Evolutionary conservation across 148 eudicot species (phyloP), one percentile per base, ranked within the genome.

Genomic region (Diospyros lotus): DNA sequence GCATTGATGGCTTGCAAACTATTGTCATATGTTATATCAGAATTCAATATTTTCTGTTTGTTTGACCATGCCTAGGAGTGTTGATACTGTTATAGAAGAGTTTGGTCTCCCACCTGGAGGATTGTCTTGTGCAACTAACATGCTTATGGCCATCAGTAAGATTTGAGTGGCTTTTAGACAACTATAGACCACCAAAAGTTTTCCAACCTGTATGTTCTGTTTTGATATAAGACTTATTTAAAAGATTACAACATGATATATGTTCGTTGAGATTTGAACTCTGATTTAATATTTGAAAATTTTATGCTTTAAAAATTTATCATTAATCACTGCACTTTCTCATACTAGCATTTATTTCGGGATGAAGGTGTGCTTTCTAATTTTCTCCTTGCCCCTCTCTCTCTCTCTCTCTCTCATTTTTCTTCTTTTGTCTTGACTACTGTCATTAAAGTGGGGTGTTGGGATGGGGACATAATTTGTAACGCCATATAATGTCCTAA

Each of bases 231-330:
- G 59, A n/a, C 59, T 13, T 56, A n/a, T 56, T 56, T 13, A 56
- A 48, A 14, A 2, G 15, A 15, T 56, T 6, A 56, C 17, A 6
- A 18, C 60, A 15, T 15, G 9, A 56, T 15, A 15, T 56, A 56
- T 56, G 17, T 56, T 38, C 64, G 9, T 71, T 42, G 64, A 58
- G 46, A 13, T 64, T 43, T 64, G 9, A 71, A 55, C 9, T 41
- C n/a, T 42, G 64, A 5, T n/a, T 71, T 71, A 17, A 40, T 52
- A 9, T 40, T 42, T 71, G 74, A 56, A 56, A 15, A 71, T n/a
- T 71, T 44, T 55, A 71, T 71, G 51, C 45, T 14, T 63, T 4
- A 48, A 8, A 48, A 8, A 4, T 48, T 48, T 48, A 56, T 56
- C 54, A 66, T 59, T 39, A 2, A 59, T 59, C 63, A 59, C 6